These are phyloP conservation scores for Coprinopsis cinerea DNA, from an alignment of 768 basidiomycete species.

Conservation along the genomic window DNA sequence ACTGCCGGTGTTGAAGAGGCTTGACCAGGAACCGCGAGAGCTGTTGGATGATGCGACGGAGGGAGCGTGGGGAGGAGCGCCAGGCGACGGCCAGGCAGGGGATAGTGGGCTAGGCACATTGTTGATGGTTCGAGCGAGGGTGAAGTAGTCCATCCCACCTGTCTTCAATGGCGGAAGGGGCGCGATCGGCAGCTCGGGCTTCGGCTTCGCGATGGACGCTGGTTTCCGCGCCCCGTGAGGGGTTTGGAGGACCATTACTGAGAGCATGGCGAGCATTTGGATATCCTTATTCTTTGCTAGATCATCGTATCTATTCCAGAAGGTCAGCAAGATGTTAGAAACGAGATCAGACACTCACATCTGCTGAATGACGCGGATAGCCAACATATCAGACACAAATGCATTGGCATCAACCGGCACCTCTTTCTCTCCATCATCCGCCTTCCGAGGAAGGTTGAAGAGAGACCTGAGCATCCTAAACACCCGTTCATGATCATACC, in stretches of 20 bases:
- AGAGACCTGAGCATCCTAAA: constrained; percentile 53
- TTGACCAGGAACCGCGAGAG: constrained; percentile 79
- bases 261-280: constrained; percentile 78
- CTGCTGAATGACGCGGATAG: constrained; percentile 35
- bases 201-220: constrained; percentile 3
- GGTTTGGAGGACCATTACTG: constrained; percentile 59
- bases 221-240: constrained; percentile 18
- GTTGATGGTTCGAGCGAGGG: constrained; percentile 31
- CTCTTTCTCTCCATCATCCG: constrained; percentile 10
- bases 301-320: constrained; percentile 32
- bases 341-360: constrained; percentile 35
- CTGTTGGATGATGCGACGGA: constrained; percentile 50
- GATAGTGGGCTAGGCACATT: constrained; percentile 37
- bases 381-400: constrained; percentile 27
- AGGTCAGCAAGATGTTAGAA: constrained; percentile 2
- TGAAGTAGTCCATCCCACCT: constrained; percentile 55
- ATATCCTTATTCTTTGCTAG: constrained; percentile 53
- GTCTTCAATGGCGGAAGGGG: constrained; percentile 12
- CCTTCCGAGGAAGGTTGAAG: constrained; percentile 25
- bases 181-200: background rate
- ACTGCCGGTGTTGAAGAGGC: constrained; percentile 60
- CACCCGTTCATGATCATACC: constrained; percentile 66
- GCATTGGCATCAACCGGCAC: constrained; percentile 1
- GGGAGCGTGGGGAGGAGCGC: constrained; percentile 31
- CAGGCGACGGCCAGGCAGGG: constrained; percentile 46